phyloP scores from a whole-genome alignment of 1,139 yeast genomes.

The Lodderomyces jiufengensis region DNA sequence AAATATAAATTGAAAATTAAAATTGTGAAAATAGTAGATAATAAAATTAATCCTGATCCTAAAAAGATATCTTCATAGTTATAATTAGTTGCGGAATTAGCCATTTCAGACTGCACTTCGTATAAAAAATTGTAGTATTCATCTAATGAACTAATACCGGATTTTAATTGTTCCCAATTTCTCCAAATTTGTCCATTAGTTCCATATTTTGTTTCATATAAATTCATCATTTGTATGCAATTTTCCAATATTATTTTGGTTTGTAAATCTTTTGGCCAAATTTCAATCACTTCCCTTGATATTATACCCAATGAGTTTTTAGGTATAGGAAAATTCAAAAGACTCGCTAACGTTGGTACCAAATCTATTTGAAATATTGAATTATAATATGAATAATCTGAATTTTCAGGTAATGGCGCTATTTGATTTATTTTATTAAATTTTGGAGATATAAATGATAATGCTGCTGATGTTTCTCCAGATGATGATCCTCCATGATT shows the following conservation, averaged over 20 bases:
- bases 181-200: conserved; percentile 10
- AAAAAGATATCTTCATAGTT: conserved; percentile 46
- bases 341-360: conserved; percentile 76
- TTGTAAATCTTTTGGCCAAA: conserved; percentile 46
- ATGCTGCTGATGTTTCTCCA: conserved; percentile 88
- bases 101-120: conserved; percentile 51
- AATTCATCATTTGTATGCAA: conserved; percentile 52
- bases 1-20: conserved; percentile 17
- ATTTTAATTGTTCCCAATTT: conserved; percentile 15
- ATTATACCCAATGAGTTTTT: conserved; percentile 79
- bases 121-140: conserved; percentile 39
- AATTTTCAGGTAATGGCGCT: conserved; percentile 37
- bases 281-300: conserved; percentile 50
- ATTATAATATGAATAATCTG: conserved; percentile 49
- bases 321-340: conserved; percentile 81
- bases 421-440: conserved; percentile 26
- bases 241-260: conserved; percentile 51
- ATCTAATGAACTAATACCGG: conserved; percentile 14
- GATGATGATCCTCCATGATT: conserved; percentile 94
- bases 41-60: conserved; percentile 42
- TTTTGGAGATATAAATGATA: conserved; percentile 64
- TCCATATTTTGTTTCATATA: conserved; percentile 27
- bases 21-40: conserved; percentile 25
- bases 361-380: conserved; percentile 76
- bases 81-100: conserved; percentile 74